A percentile compares a stretch with the other conserved stretches of the same genome.
Evolutionary conservation across 352 stramenopile genomes (phyloP).

Genomic region (Pythium phragmiticola): DNA sequence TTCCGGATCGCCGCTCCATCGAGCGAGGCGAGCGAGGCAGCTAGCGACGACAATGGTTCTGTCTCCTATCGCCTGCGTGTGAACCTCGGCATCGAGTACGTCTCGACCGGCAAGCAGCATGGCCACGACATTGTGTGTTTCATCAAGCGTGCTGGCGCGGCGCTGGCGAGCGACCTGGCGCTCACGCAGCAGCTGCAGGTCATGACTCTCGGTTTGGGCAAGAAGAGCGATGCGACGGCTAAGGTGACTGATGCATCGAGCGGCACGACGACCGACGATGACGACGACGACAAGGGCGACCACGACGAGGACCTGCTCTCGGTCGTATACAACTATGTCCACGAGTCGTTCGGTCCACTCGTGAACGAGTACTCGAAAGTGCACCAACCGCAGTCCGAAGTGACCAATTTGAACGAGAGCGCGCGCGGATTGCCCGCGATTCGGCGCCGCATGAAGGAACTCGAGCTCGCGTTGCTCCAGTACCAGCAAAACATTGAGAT

Average conservation of each 20-base stretch:
- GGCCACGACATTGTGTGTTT: constrained; percentile 83
- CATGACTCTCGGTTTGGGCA: constrained; percentile 80
- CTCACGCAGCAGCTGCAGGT: constrained; percentile 85
- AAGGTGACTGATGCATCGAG: constrained; percentile 37
- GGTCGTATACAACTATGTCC: constrained; percentile 88
- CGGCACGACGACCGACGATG: constrained; percentile 62
- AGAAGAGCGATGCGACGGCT: constrained; percentile 31
- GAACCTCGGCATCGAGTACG: constrained; percentile 80
- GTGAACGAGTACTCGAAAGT: constrained; percentile 87
- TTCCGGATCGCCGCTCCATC: constrained; percentile 34
- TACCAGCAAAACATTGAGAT: constrained; percentile 96
- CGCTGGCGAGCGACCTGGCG: constrained; percentile 62
- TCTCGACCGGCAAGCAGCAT: constrained; percentile 46
- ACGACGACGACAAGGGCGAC: constrained; percentile 46
- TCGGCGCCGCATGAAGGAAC: constrained; percentile 90
- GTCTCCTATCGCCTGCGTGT: constrained; percentile 46
- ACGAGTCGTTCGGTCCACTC: constrained; percentile 85
- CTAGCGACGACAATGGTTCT: not conserved
- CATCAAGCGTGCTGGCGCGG: constrained; percentile 78
- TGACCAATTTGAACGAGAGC: constrained; percentile 60
- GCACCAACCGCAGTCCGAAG: constrained; percentile 70
- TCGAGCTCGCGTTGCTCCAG: constrained; percentile 92
- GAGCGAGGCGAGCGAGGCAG: constrained; percentile 10
- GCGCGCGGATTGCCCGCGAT: constrained; percentile 80
- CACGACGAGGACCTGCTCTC: constrained; percentile 69